Percentiles rank a stretch among this genome's conserved stretches.
phyloP scores from a whole-genome alignment of 805 yeast genomes.

The Cyberlindnera suaveolens region DNA sequence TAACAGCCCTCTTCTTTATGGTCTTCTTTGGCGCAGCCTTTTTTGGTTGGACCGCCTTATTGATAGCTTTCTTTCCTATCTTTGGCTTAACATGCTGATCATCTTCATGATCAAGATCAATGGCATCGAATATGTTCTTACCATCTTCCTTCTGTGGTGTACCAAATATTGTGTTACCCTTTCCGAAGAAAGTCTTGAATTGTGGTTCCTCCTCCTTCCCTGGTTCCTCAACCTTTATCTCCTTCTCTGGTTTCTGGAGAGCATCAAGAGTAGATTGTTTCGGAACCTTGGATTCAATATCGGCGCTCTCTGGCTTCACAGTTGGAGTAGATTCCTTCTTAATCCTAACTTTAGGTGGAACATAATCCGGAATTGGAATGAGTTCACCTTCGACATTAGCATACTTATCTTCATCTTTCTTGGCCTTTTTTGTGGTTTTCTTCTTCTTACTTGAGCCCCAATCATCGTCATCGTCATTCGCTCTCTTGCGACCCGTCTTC shows the following conservation, averaged over 20 bases:
- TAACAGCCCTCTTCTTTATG: conserved; percentile 6
- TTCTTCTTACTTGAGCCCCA: conserved; percentile 11
- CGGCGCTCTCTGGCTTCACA: conserved; percentile 1
- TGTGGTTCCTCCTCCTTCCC: conserved; percentile 18
- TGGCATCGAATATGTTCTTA: not conserved
- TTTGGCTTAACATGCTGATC: conserved; percentile 1
- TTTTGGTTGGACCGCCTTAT: conserved; percentile 5
- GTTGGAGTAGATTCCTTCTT: conserved; percentile 16
- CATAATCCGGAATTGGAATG: conserved; percentile 22
- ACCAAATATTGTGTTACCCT: conserved; percentile 10
- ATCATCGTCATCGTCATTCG: conserved; percentile 23
- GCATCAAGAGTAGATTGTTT: conserved; percentile 1
- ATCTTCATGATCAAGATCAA: conserved; percentile 5
- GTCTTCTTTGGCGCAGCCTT: conserved; percentile 8
- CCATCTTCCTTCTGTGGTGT: conserved; percentile 1
- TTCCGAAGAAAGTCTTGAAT: conserved; percentile 32
- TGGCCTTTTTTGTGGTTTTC: conserved; percentile 11
- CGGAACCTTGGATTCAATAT: not conserved
- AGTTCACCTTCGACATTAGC: conserved; percentile 16
- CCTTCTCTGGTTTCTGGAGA: conserved; percentile 8
- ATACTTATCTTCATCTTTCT: conserved; percentile 13
- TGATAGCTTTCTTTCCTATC: conserved; percentile 8
- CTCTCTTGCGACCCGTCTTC: conserved; percentile 33
- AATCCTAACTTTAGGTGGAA: conserved; percentile 16
- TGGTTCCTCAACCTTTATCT: conserved; percentile 4